Conservation (phyloP, 2,329 filamentous ascomycete genomes). For the Pseudogymnoascus sp. region DNA sequence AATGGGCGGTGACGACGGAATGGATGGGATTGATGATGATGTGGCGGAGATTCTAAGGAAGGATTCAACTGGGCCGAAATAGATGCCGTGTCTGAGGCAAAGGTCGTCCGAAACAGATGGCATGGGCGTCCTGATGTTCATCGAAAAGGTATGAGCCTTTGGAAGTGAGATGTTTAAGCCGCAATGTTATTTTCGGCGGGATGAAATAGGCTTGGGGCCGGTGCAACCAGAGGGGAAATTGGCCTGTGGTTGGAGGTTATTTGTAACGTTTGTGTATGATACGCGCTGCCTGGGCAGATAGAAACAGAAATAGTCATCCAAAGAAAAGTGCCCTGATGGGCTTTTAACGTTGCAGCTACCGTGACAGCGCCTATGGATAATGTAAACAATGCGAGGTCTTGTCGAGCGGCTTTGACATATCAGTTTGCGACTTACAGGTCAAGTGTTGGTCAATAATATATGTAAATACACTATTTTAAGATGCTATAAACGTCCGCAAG, state of each 20-base stretch:
- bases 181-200: not conserved
- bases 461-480: not conserved
- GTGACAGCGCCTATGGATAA: not conserved
- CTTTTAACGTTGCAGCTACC: not conserved
- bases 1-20: conserved; percentile 41
- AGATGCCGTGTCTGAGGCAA: not conserved
- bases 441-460: not conserved
- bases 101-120: not conserved
- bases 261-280: not conserved
- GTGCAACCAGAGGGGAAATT: not conserved
- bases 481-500: not conserved
- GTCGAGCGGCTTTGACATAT: not conserved
- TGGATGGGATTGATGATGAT: conserved; percentile 51
- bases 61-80: conserved; percentile 21
- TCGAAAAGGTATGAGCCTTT: not conserved
- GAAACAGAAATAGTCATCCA: not conserved
- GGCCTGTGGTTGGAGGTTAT: not conserved
- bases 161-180: not conserved
- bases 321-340: not conserved
- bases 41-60: conserved; percentile 50
- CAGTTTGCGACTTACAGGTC: not conserved
- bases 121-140: not conserved
- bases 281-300: not conserved
- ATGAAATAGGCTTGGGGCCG: not conserved
- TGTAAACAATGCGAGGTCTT: not conserved